These are phyloP conservation scores for Dipodascopsis tothii DNA, from an alignment of 805 yeast genomes.

Conservation along the genomic window DNA sequence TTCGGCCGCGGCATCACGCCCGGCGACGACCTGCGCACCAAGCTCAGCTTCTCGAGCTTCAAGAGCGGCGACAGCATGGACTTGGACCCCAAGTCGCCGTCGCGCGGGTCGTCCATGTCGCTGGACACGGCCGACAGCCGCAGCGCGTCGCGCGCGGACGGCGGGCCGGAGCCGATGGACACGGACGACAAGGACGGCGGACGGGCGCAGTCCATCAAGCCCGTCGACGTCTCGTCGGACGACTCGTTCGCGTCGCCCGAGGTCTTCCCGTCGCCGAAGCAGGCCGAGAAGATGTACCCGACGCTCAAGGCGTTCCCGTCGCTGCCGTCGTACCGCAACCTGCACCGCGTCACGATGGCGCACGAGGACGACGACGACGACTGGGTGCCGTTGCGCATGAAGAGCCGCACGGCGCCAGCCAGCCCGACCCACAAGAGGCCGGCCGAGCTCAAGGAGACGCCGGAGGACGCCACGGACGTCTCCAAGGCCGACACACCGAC, in stretches of 20 bases:
- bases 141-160: no score
- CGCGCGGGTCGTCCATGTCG: neutral
- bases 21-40: neutral
- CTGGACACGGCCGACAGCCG: no score
- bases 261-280: neutral
- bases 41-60: neutral
- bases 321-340: conserved; percentile 9
- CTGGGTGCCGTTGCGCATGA: conserved; percentile 21
- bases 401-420: neutral
- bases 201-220: no score
- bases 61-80: neutral
- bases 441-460: neutral
- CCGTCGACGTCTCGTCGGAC: neutral
- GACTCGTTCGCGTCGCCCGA: neutral
- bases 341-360: conserved; percentile 4
- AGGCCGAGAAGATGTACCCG: neutral
- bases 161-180: no score
- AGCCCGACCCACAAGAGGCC: no score
- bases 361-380: conserved; percentile 20
- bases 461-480: neutral
- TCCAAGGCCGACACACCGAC: neutral
- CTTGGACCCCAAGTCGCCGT: neutral
- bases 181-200: neutral
- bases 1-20: conserved; percentile 5
- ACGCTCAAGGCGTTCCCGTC: conserved; percentile 1